Evolutionary conservation across 1,139 yeast species (phyloP).

Genomic region (Chernovozyma sophiae-reginae): DNA sequence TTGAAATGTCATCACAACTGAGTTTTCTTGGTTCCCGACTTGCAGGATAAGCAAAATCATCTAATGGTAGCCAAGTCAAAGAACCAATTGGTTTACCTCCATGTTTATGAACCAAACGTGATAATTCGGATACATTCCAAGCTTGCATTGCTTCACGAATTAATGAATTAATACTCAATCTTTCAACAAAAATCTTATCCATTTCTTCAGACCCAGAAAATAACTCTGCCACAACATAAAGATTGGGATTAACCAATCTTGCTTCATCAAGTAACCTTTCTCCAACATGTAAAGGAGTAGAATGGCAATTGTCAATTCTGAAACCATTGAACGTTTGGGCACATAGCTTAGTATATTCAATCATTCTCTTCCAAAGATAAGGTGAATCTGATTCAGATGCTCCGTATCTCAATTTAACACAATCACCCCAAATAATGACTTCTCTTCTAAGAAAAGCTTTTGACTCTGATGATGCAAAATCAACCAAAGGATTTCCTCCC

Average conservation of each 20-base stretch:
- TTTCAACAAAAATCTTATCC: constrained; percentile 87
- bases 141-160: constrained; percentile 98
- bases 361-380: constrained; percentile 84
- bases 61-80: constrained; percentile 70
- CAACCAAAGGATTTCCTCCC: constrained; percentile 93
- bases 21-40: constrained; percentile 28
- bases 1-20: constrained; percentile 26
- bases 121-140: constrained; percentile 80
- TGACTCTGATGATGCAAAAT: constrained; percentile 79
- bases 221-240: constrained; percentile 91
- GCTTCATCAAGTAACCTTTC: constrained; percentile 86
- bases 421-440: constrained; percentile 97
- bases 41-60: constrained; percentile 66
- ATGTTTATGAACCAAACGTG: constrained; percentile 82
- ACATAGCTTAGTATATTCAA: constrained; percentile 63
- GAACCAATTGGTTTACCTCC: constrained; percentile 97
- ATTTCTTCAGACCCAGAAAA: constrained; percentile 89
- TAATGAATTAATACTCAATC: constrained; percentile 81
- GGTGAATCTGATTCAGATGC: constrained; percentile 75
- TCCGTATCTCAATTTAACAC: constrained; percentile 91
- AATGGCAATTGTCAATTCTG: constrained; percentile 92
- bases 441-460: constrained; percentile 86
- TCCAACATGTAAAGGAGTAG: constrained; percentile 94
- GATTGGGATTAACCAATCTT: constrained; percentile 73
- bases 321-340: constrained; percentile 85